These are phyloP conservation scores for Theobroma cacao DNA, from an alignment of 345 rosid species.

Conservation along the genomic window DNA sequence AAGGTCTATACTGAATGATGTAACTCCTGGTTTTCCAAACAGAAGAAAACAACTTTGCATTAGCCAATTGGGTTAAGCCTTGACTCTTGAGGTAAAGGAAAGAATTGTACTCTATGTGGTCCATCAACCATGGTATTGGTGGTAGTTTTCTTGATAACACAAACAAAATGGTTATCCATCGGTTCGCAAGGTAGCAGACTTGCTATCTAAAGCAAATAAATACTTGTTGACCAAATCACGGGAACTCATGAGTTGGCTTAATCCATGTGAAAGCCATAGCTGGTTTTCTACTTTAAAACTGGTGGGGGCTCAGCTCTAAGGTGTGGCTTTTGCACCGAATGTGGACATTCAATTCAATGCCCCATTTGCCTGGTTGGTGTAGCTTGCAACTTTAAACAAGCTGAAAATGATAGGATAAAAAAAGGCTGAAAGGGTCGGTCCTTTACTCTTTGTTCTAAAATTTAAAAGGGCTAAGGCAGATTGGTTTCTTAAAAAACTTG, in stretches of 20 bases:
- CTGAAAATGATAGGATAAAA: slow-evolving; percentile 3
- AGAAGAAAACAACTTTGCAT: neutral
- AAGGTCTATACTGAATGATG: slow-evolving; percentile 77
- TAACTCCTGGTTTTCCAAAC: slow-evolving; percentile 48
- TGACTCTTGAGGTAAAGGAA: neutral
- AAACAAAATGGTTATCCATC: too few species aligned
- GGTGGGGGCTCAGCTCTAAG: neutral
- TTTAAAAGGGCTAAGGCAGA: neutral
- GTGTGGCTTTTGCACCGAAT: neutral
- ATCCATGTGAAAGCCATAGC: neutral
- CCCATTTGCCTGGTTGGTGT: neutral
- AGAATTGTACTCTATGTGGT: too few species aligned
- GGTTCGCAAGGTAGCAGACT: neutral
- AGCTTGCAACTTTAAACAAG: slow-evolving; percentile 2
- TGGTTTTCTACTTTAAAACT: neutral
- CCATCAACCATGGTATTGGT: too few species aligned
- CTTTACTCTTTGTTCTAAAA: neutral
- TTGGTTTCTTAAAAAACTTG: neutral
- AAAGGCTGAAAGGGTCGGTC: neutral
- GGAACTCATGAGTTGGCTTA: neutral
- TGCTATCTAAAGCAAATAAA: neutral
- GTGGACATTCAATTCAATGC: slow-evolving; percentile 9
- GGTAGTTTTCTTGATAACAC: too few species aligned
- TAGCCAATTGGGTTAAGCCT: neutral
- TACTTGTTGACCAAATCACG: neutral